Base-by-base conservation (phyloP, 2,329 filamentous ascomycete species). In the Fusarium nygamai region DNA sequence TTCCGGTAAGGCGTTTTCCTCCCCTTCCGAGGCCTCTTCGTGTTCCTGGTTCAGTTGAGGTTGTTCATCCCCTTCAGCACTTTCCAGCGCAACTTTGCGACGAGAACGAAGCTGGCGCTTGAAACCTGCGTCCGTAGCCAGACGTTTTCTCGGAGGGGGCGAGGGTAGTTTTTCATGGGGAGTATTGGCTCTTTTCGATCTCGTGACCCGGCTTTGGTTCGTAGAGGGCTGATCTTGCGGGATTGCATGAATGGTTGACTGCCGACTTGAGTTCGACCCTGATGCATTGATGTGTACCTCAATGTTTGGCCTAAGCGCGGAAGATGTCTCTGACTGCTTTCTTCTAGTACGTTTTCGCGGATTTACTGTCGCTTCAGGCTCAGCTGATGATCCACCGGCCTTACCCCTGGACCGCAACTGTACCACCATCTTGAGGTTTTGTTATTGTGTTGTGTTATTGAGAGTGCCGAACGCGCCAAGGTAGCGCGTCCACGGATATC, bases 321-420 rank as follows among this genome's bases (percentile, higher is more conserved):
- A 31, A 22, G 61, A 22, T 36, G 46, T 64, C 24, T 63, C 20
- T 24, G 66, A 61, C 33, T 54, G 64, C 19, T 36, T 44, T 64
- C n/a, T 44, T 62, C 29, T 39, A 20, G 27, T 44, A 43, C 22
- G 24, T 29, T 6, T 46, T 38, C 46, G n/a, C 11, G 33, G 27
- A 58, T 33, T 33, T 11, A 34, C 11, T 50, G 13, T 46, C 20
- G 20, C 14, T 24, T 46, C 47, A 34, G 43, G 47, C 47, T 33
- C 46, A 31, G 17, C 36, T 31, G 51, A 39, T 8, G 44, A 36
- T 13, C 50, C 41, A 60, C n/a, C 44, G 39, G 53, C 27, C 41
- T 61, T 77, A 47, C 57, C 60, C 34, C 38, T 57, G 20, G 62
- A 73, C 44, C 72, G 69, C 22, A 64, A 34, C 39, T 47, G 72